These are phyloP conservation scores for Rhinocladiella mackenziei DNA, from an alignment of 2,329 filamentous ascomycete species.

Conservation along the genomic window DNA sequence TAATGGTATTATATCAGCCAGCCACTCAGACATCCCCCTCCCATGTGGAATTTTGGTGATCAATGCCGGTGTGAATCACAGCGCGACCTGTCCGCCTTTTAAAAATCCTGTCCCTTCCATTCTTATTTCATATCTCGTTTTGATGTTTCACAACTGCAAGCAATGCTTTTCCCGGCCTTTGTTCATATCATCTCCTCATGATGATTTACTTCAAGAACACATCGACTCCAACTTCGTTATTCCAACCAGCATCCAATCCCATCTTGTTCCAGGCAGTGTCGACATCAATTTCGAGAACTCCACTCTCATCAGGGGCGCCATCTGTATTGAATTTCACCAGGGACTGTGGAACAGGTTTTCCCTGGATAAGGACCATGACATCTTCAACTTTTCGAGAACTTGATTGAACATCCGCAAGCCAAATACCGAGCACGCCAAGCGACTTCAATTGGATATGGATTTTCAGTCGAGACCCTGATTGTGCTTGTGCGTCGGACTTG, in stretches of 20 bases:
- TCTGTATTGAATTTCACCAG: slow-evolving; percentile 53
- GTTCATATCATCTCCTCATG: too few species aligned
- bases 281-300: slow-evolving; percentile 71
- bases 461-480: slow-evolving; percentile 45
- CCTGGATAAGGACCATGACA: slow-evolving; percentile 72
- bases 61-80: too few species aligned
- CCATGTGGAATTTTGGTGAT: too few species aligned
- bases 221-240: slow-evolving; percentile 72
- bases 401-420: slow-evolving; percentile 55
- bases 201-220: slow-evolving; percentile 43
- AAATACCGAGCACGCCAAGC: slow-evolving; percentile 67
- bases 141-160: too few species aligned
- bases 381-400: slow-evolving; percentile 48
- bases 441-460: slow-evolving; percentile 73
- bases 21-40: too few species aligned
- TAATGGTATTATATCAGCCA: too few species aligned
- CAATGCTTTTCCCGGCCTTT: too few species aligned
- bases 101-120: too few species aligned
- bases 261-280: slow-evolving; percentile 73
- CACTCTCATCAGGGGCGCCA: slow-evolving; percentile 24
- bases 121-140: too few species aligned
- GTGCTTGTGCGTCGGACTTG: slow-evolving; percentile 35
- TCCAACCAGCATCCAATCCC: slow-evolving; percentile 66
- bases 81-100: too few species aligned
- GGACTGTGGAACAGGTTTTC: slow-evolving; percentile 62